phyloP scores from a whole-genome alignment of 805 yeast genomes.

The Kodamaea laetipori region DNA sequence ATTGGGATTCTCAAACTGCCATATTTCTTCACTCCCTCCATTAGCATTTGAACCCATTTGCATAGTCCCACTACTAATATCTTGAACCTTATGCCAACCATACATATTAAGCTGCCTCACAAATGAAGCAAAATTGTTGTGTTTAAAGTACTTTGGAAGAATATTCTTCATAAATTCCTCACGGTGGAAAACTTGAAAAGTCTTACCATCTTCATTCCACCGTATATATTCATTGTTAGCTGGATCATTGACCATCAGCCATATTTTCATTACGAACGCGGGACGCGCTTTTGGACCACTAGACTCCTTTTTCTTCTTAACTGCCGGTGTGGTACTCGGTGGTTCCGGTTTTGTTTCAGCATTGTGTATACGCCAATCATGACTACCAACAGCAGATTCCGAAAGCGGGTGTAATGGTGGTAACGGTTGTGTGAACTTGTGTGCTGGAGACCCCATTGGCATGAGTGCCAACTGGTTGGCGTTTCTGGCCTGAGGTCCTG shows the following conservation, averaged over 20 bases:
- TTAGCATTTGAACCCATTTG: conserved; percentile 27
- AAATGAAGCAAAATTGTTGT: conserved; percentile 91
- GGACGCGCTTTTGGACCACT: conserved; percentile 63
- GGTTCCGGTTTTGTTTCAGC: conserved; percentile 5
- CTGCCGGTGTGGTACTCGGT: conserved; percentile 1
- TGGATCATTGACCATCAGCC: conserved; percentile 93
- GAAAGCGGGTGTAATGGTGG: conserved; percentile 35
- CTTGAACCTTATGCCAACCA: conserved; percentile 99
- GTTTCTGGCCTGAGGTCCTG: neutral
- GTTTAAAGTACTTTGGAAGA: conserved; percentile 91
- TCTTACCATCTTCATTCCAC: conserved; percentile 85
- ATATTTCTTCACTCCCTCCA: conserved; percentile 64
- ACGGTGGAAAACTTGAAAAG: conserved; percentile 81
- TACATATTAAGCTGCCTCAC: conserved; percentile 97
- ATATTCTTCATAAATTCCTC: conserved; percentile 83
- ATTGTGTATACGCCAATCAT: too few relatives aligned
- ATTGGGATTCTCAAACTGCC: conserved; percentile 86
- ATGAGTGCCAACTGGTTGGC: conserved; percentile 9
- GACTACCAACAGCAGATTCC: conserved; percentile 27
- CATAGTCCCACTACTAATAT: conserved; percentile 74
- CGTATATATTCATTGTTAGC: conserved; percentile 67
- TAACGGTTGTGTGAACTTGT: conserved; percentile 18
- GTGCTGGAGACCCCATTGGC: conserved; percentile 7
- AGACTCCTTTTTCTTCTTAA: conserved; percentile 34
- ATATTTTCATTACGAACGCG: conserved; percentile 88